Percentiles rank a stretch among this genome's conserved stretches.
These are phyloP conservation scores for Panus rudis DNA, from an alignment of 768 basidiomycete genomes.

Conservation along the genomic window DNA sequence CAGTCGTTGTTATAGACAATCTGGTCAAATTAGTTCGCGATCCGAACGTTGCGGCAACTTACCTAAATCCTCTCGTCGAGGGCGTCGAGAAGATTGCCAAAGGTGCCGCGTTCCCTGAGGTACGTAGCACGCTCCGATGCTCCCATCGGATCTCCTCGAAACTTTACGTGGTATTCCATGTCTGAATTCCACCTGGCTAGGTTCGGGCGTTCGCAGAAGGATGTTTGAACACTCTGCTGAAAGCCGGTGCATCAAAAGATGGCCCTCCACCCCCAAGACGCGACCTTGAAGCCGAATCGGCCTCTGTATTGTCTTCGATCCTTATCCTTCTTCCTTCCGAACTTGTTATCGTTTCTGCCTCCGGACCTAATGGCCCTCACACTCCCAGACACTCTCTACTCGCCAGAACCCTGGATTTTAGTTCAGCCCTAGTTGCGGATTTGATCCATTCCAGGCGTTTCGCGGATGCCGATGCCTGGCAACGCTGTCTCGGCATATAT, in stretches of 20 bases:
- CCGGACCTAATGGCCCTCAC: constrained; percentile 43
- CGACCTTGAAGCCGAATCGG: constrained; percentile 58
- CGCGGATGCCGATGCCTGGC: constrained; percentile 50
- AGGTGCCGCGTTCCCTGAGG: constrained; percentile 94
- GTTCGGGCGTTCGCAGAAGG: constrained; percentile 89
- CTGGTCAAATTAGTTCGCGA: constrained; percentile 95
- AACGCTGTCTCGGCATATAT: constrained; percentile 65
- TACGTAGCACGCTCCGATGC: constrained; percentile 22
- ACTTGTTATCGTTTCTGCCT: constrained; percentile 33
- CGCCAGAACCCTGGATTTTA: constrained; percentile 57
- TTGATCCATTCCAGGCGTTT: constrained; percentile 58
- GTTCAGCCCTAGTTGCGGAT: constrained; percentile 70
- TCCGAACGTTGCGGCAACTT: constrained; percentile 80
- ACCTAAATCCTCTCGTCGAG: constrained; percentile 80
- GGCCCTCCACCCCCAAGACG: constrained; percentile 65
- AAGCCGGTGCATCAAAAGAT: constrained; percentile 75
- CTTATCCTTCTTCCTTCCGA: constrained; percentile 52
- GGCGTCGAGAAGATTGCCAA: constrained; percentile 88
- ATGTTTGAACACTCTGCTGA: constrained; percentile 72
- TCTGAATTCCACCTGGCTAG: constrained; percentile 27
- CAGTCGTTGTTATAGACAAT: constrained; percentile 92
- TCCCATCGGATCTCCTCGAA: too few species aligned
- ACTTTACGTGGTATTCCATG: too few species aligned
- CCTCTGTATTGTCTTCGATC: constrained; percentile 48
- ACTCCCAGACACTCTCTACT: constrained; percentile 52